Conservation (phyloP, 2,329 filamentous ascomycete species). For the Anisogramma anomala region DNA sequence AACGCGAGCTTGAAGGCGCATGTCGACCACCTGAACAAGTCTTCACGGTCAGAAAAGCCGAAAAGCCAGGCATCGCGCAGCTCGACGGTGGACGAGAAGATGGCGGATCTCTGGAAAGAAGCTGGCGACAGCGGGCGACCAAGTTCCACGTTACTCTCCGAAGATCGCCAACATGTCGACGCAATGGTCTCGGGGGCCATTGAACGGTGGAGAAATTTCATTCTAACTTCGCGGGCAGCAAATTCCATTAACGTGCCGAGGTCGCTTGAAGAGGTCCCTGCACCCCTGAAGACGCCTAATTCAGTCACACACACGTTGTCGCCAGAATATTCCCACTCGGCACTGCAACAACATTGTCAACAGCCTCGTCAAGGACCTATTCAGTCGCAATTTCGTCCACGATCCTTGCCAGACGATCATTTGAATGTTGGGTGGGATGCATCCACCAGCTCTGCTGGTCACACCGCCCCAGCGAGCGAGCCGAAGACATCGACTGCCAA, state of each 20-base stretch:
- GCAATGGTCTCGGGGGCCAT: constrained; percentile 43
- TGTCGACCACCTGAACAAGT: constrained; percentile 45
- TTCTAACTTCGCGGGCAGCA: constrained; percentile 37
- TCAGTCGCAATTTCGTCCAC: constrained; percentile 22
- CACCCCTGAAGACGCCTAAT: constrained; percentile 14
- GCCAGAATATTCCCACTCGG: constrained; percentile 16
- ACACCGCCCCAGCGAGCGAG: constrained; percentile 6
- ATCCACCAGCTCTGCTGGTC: constrained; percentile 4
- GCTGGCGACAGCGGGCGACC: constrained; percentile 29
- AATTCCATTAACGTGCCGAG: constrained; percentile 39
- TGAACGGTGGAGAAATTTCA: constrained; percentile 50
- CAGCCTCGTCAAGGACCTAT: background rate
- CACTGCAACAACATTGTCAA: constrained; percentile 13
- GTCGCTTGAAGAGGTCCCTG: constrained; percentile 28
- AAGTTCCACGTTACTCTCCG: constrained; percentile 34
- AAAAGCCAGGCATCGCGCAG: constrained; percentile 40
- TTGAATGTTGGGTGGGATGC: background rate
- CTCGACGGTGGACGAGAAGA: constrained; percentile 37
- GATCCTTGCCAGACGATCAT: constrained; percentile 21
- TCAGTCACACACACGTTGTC: constrained; percentile 17
- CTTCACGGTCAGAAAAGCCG: constrained; percentile 50
- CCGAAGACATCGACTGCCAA: constrained; percentile 9
- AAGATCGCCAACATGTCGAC: constrained; percentile 43
- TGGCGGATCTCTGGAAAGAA: constrained; percentile 37
- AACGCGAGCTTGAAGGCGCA: constrained; percentile 44